These are phyloP conservation scores for Puccinia triticina DNA, from an alignment of 1,284 basidiomycete species.

Conservation along the genomic window DNA sequence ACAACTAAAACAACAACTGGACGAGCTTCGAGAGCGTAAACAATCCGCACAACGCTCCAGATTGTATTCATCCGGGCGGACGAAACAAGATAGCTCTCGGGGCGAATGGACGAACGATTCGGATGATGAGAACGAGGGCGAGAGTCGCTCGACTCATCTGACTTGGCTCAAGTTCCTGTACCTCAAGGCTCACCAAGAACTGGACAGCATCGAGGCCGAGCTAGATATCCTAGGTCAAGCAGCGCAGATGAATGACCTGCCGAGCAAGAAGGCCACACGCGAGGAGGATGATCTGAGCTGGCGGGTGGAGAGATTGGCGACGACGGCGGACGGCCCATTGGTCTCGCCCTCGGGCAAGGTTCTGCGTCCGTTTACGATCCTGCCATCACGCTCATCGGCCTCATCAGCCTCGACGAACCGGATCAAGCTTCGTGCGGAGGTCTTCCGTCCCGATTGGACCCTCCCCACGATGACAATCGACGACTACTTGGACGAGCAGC, in stretches of 20 bases:
- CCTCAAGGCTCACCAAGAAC: conserved; percentile 70
- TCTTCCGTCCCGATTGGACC: conserved; percentile 82
- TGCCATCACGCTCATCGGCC: conserved; percentile 67
- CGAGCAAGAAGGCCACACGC: conserved; percentile 52
- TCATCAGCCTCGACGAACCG: conserved; percentile 61
- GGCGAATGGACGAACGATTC: conserved; percentile 61
- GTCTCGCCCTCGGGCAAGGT: conserved; percentile 53
- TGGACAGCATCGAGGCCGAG: conserved; percentile 74
- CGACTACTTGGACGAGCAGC: conserved; percentile 87
- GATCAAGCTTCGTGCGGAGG: conserved; percentile 72
- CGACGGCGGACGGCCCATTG: conserved; percentile 50
- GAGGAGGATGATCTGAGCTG: conserved; percentile 67
- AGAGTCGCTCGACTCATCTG: conserved; percentile 70
- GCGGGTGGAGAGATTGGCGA: conserved; percentile 70
- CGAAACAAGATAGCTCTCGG: neutral
- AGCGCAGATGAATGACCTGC: conserved; percentile 56
- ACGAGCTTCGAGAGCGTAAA: conserved; percentile 58
- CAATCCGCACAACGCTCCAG: neutral
- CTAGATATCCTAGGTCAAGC: conserved; percentile 67
- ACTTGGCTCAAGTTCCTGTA: conserved; percentile 75
- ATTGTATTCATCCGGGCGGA: neutral
- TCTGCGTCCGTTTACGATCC: conserved; percentile 82
- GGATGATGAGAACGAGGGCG: conserved; percentile 68
- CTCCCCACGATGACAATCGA: conserved; percentile 96
- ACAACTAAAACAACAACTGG: conserved; percentile 71